Evolutionary conservation across 192 early-diverging fungal genomes (phyloP), one percentile per base, ranked within the genome.

Genomic region (Coemansia erecta): DNA sequence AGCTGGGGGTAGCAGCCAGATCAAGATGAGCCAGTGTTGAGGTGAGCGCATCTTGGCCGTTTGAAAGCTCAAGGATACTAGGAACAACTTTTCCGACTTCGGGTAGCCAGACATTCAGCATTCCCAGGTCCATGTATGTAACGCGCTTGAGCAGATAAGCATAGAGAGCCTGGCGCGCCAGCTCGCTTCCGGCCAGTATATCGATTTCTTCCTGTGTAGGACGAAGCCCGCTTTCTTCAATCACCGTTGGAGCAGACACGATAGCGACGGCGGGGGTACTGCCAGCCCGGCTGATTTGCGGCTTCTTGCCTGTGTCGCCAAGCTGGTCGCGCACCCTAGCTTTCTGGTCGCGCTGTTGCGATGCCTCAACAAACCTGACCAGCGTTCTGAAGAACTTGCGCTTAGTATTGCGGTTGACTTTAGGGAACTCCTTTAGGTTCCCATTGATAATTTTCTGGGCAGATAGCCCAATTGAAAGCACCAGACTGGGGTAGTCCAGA

Each of bases 101-200:
- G 9, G 75, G 61, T 44, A 78, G 47, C 75, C 75, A 78, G 21
- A 53, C 12, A 35, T 72, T 66, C 18, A 72, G 57, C 54, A 68
- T 64, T n/a, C 48, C 70, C n/a, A 72, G 21, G 21, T 78, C 65
- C 14, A 60, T 28, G 15, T 28, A 14, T n/a, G 54, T 33, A 0
- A 64, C 59, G 8, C 65, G 61, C 53, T 68, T 69, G 43, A 78
- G 59, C 17, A 78, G 62, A 43, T 63, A 78, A 33, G 42, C 58
- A 26, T 78, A 72, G 9, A 78, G 49, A 7, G 72, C 62, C 48
- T 78, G 69, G 26, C 75, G 65, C 10, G 70, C 70, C 17, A 68
- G 55, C 42, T 67, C 75, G 31, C 50, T 64, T 2, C 43, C 24
- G 15, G 33, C 31, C 5, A 77, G 57, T 11, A 64, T 60, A 2